A percentile compares a stretch with the other conserved stretches of the same genome.
These are phyloP conservation scores for Pseudoscleropodium purum DNA, from an alignment of 225 moss, liverwort and hornwort species.

Conservation along the genomic window DNA sequence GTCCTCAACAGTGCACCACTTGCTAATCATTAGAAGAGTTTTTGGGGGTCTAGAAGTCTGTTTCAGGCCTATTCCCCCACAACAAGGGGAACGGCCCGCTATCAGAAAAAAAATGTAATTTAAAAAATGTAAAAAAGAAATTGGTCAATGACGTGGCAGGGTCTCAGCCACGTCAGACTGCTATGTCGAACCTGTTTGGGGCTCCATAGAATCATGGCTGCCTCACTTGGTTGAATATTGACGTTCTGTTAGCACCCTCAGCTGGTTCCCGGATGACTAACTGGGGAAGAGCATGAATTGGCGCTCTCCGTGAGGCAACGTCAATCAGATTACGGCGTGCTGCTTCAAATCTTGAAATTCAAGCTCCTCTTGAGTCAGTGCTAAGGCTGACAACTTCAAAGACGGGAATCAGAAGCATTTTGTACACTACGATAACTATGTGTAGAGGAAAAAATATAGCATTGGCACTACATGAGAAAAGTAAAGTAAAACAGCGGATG, in stretches of 20 bases:
- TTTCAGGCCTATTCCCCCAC: too few species aligned
- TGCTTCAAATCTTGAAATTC: slow-evolving; percentile 69
- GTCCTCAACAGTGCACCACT: too few species aligned
- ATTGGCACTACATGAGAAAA: background rate
- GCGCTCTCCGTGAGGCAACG: slow-evolving; percentile 53
- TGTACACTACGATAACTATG: background rate
- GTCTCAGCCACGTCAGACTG: too few species aligned
- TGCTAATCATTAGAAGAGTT: too few species aligned
- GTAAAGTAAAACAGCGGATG: background rate
- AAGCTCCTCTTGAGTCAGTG: slow-evolving; percentile 59
- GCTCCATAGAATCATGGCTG: too few species aligned
- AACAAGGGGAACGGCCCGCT: too few species aligned
- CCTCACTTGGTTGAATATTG: background rate
- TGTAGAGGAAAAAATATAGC: background rate
- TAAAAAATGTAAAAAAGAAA: too few species aligned
- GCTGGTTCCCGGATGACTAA: slow-evolving; percentile 77
- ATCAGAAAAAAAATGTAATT: too few species aligned
- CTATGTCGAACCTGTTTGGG: too few species aligned
- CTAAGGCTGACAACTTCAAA: slow-evolving; percentile 18
- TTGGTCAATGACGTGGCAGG: too few species aligned
- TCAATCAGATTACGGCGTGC: slow-evolving; percentile 86
- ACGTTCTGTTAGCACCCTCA: slow-evolving; percentile 4
- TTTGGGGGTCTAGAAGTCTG: too few species aligned
- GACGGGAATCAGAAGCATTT: background rate
- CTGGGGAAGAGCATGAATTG: slow-evolving; percentile 41